These are phyloP conservation scores for Diplodia intermedia DNA, from an alignment of 2,329 filamentous ascomycete species.

Conservation along the genomic window DNA sequence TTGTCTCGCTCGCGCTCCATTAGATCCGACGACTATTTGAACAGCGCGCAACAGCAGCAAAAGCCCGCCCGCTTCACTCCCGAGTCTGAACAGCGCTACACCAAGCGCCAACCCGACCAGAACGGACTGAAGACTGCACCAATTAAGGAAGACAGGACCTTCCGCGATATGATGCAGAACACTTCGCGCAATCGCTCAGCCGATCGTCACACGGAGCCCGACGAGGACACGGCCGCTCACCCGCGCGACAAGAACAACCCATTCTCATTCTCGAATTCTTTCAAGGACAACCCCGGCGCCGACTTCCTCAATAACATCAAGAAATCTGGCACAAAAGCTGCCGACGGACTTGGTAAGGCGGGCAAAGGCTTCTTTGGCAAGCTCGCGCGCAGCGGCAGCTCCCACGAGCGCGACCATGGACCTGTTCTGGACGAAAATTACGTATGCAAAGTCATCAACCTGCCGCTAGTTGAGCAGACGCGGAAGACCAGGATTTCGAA, in stretches of 20 bases:
- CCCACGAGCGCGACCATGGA: conserved; percentile 67
- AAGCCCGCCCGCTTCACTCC: conserved; percentile 38
- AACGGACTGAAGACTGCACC: conserved; percentile 68
- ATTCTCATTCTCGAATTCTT: conserved; percentile 55
- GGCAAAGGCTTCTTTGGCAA: conserved; percentile 86
- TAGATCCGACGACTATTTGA: conserved; percentile 50
- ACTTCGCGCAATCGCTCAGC: conserved; percentile 72
- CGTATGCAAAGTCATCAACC: conserved; percentile 81
- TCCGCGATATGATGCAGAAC: conserved; percentile 69
- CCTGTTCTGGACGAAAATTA: conserved; percentile 79
- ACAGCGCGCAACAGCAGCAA: conserved; percentile 43
- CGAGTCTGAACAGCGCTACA: conserved; percentile 39
- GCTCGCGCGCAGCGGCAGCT: conserved; percentile 72
- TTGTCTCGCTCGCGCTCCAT: conserved; percentile 53
- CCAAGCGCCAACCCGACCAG: conserved; percentile 46
- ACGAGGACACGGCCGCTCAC: conserved; percentile 42
- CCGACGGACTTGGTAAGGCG: conserved; percentile 71
- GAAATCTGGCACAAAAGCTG: conserved; percentile 74
- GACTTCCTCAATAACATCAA: conserved; percentile 76
- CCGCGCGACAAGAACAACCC: conserved; percentile 39
- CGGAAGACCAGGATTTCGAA: conserved; percentile 91
- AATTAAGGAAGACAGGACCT: conserved; percentile 69
- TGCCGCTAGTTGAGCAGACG: conserved; percentile 86
- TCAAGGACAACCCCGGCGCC: conserved; percentile 66
- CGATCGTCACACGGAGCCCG: conserved; percentile 62